Base-by-base conservation (phyloP, 2,329 filamentous ascomycete species). In the Ciborinia camelliae region DNA sequence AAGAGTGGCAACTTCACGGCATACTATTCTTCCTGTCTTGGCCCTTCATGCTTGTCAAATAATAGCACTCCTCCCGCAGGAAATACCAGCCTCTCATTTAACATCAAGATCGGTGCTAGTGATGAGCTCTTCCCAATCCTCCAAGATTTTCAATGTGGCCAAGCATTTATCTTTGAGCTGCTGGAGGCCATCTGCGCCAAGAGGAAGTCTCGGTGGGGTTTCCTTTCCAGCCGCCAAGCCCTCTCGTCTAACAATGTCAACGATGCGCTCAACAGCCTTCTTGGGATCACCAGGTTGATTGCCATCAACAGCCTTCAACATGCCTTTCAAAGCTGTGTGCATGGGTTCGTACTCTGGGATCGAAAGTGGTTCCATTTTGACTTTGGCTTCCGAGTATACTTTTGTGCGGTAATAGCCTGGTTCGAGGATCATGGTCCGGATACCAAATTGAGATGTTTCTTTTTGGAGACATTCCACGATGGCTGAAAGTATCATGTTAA, bases 341-440 rank as follows among this genome's bases (percentile, higher is more conserved):
- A 67, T 32, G 4, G 64, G 58, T 14, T 48, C 54, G 39, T 70
- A 68, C 2, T 65, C 64, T 18, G 37, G 7, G 35, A 68, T 62
- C 12, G 37, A 23, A 15, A 41, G 57, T 23, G 37, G 26, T 3
- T 50, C 55, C 39, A n/a, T 30, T 14, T 62, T 62, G 10, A 64
- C 64, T 15, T 66, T 69, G 3, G 30, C 53, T 20, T 15, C 4
- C 10, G 55, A 47, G 14, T 67, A 71, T 62, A 82, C 79, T n/a
- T 78, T 78, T 14, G 81, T 84, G 3, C 81, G 76, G 67, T 82
- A 84, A 47, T 77, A 79, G 2, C 82, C 82, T 0, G 80, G 81
- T 69, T 84, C 81, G 26, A 84, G 74, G 15, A 71, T 53, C 5
- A 67, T 35, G 3, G 61, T 64, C 12, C 63, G 48, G 37, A 72